Evolutionary conservation across 371 early-diverging fungal genomes (phyloP).

Genomic region (Saksenaea vasiformis): DNA sequence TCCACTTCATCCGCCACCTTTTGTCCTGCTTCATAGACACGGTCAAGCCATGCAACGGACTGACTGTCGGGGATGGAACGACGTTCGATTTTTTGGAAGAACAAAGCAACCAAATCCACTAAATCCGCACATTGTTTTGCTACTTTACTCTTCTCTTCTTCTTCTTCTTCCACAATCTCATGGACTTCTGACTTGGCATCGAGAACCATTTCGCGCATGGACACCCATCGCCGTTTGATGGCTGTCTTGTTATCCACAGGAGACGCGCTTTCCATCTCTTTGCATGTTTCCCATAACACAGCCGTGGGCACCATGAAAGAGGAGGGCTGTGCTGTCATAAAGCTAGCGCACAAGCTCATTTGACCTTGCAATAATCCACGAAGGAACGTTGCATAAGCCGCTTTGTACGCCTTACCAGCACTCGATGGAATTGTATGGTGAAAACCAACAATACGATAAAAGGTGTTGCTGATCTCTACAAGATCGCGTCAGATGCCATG

Average conservation of each 20-base stretch:
- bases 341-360: slow-evolving; percentile 30
- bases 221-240: slow-evolving; percentile 24
- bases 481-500: too few relatives aligned
- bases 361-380: slow-evolving; percentile 27
- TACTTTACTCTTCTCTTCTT: slow-evolving; percentile 30
- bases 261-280: slow-evolving; percentile 16
- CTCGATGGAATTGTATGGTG: slow-evolving; percentile 33
- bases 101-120: slow-evolving; percentile 35
- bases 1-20: slow-evolving; percentile 41
- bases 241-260: slow-evolving; percentile 40
- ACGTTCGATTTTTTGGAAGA: slow-evolving; percentile 39
- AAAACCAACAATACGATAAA: slow-evolving; percentile 44
- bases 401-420: slow-evolving; percentile 26
- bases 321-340: slow-evolving; percentile 13
- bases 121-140: slow-evolving; percentile 36
- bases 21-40: slow-evolving; percentile 15
- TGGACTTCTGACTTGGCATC: slow-evolving; percentile 43
- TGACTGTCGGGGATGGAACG: slow-evolving; percentile 28
- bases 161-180: slow-evolving; percentile 39
- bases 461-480: slow-evolving; percentile 37
- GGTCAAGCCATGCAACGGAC: slow-evolving; percentile 27
- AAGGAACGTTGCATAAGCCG: slow-evolving; percentile 17
- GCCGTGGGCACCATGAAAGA: slow-evolving; percentile 47
- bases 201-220: slow-evolving; percentile 19
- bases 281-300: slow-evolving; percentile 47